Base-by-base conservation (phyloP, 768 basidiomycete species). In the Pleurotus ostreatus region DNA sequence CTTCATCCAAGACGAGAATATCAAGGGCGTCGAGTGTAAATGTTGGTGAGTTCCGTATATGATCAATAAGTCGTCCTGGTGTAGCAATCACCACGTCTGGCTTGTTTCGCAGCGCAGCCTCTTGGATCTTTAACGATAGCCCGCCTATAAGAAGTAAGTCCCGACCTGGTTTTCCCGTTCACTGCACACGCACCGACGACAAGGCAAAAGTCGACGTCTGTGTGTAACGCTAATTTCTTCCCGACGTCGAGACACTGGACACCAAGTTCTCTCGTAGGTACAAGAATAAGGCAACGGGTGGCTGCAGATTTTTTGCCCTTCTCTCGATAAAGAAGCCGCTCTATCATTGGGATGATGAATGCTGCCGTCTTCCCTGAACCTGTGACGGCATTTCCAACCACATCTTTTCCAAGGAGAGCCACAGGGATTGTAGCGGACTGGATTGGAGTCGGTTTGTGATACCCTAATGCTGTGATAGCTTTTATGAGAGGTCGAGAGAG, bases 291-390 rank as follows among this genome's bases (percentile, higher is more conserved):
- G 67, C 97, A 98, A 53, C 97, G 78, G 0, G 88, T 93, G 26
- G 88, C 89, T 16, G 92, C 89, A 13, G 90, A 86, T 60, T 86
- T 89, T 67, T 86, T 91, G 15, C 92, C 89, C 61, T 90, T 87
- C 60, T 98, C 94, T 55, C 97, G 82, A 66, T 95, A 98, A 54
- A 95, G 71, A 26, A 99, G 77, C 56, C 97, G 88, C 70, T 99
- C 97, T 49, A 95, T 70, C 73, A 95, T 89, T 40, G 97, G 97
- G 57, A 98, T 86, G 65, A 89, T 88, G 73, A 98, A 99, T 1
- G 97, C 97, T 8, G 94, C 96, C 1, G 97, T 99, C 77, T 99
- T 99, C 58, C 97, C 97, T 4, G 94, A 97, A 59, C 97, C 97
- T 15, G 97, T 99, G 15, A 96, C 92, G 16, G 97, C 96, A 57